Conservation (phyloP, 495 filamentous ascomycete genomes). For the Tuber borchii region DNA sequence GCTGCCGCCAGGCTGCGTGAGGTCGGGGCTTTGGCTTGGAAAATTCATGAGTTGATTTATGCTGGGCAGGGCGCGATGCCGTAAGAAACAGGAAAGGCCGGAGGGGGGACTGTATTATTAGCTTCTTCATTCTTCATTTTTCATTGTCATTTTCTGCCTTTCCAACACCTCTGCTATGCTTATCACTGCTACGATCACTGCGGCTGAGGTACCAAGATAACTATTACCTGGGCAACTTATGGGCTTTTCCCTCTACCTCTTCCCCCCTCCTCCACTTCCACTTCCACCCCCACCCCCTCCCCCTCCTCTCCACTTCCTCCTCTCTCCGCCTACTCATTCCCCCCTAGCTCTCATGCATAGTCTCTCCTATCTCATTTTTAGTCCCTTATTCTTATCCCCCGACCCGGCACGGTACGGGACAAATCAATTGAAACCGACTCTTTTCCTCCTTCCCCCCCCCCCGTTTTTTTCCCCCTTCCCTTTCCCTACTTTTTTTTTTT, state of each 20-base stretch:
- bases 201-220: background rate
- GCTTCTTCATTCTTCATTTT: conserved; percentile 14
- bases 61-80: background rate
- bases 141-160: background rate
- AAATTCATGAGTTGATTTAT: conserved; percentile 28
- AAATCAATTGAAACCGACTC: background rate
- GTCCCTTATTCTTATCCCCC: background rate
- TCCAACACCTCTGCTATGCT: background rate
- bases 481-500: background rate
- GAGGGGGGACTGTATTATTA: background rate
- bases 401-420: background rate
- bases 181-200: background rate
- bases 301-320: background rate
- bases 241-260: background rate
- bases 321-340: background rate
- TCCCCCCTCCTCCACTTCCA: background rate
- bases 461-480: background rate
- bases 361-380: background rate
- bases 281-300: background rate
- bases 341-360: background rate
- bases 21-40: conserved; percentile 26
- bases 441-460: background rate
- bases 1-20: conserved; percentile 27
- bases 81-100: background rate
- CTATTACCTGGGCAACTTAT: background rate